Evolutionary conservation across 2,329 filamentous ascomycete genomes (phyloP).

Genomic region (Verticillium nonalfalfae): DNA sequence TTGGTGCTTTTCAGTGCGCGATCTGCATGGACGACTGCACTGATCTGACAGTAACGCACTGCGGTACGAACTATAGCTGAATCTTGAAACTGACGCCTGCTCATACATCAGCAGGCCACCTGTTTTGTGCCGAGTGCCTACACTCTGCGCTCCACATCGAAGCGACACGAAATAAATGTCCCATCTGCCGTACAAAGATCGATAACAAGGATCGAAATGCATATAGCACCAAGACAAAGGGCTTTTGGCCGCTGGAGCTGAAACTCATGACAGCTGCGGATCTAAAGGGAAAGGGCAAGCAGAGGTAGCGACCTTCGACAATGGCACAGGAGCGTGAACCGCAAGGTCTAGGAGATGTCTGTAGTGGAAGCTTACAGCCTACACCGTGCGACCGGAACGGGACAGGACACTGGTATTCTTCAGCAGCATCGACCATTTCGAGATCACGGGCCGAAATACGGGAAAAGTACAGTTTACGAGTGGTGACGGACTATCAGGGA

Average conservation of each 20-base stretch:
- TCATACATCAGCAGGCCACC: conserved; percentile 41
- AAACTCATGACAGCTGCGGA: conserved; percentile 54
- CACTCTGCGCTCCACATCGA: conserved; percentile 54
- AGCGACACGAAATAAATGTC: conserved; percentile 49
- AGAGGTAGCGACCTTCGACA: conserved; percentile 2
- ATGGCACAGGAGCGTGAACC: too few species aligned
- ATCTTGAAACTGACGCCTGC: neutral
- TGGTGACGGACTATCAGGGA: too few species aligned
- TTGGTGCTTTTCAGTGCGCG: conserved; percentile 55
- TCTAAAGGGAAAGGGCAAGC: conserved; percentile 35
- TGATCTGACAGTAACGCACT: conserved; percentile 56
- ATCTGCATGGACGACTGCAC: conserved; percentile 61
- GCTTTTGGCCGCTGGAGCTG: conserved; percentile 52
- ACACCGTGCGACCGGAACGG: too few species aligned
- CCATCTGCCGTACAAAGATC: conserved; percentile 57
- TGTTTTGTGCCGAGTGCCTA: conserved; percentile 59
- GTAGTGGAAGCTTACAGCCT: too few species aligned
- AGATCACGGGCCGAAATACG: neutral
- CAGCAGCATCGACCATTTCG: too few species aligned
- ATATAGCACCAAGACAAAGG: conserved; percentile 40
- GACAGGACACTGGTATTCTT: too few species aligned
- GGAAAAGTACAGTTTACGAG: neutral
- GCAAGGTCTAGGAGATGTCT: too few species aligned
- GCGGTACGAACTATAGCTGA: conserved; percentile 43
- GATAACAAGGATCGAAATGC: conserved; percentile 35